phyloP scores from a whole-genome alignment of 1,284 basidiomycete species.

The Pseudozyma hubeiensis region DNA sequence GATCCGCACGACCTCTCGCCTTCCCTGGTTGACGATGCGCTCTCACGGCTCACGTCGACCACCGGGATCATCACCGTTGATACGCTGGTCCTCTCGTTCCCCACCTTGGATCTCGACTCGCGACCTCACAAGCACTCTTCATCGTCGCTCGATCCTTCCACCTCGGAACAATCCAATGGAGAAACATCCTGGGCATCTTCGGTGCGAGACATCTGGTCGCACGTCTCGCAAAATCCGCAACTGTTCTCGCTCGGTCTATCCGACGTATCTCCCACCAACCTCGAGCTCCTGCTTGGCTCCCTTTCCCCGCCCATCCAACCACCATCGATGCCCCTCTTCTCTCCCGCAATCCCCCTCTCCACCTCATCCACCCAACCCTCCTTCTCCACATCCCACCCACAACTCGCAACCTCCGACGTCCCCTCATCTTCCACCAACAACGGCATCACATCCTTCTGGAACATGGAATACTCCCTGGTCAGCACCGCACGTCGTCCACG shows the following conservation, averaged over 20 bases:
- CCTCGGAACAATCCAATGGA: neutral
- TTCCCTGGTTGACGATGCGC: slow-evolving; percentile 50
- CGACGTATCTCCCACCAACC: slow-evolving; percentile 42
- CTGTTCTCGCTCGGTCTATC: slow-evolving; percentile 54
- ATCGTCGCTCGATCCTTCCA: neutral
- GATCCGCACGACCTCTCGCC: slow-evolving; percentile 24
- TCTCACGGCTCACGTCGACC: slow-evolving; percentile 46
- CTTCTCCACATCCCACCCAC: slow-evolving; percentile 10
- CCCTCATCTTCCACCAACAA: slow-evolving; percentile 5
- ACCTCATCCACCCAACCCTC: slow-evolving; percentile 30
- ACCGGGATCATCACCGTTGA: slow-evolving; percentile 61
- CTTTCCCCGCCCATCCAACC: slow-evolving; percentile 29
- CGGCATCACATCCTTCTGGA: slow-evolving; percentile 23
- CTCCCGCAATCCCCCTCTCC: slow-evolving; percentile 38
- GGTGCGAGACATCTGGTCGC: slow-evolving; percentile 28
- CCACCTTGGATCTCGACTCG: slow-evolving; percentile 41
- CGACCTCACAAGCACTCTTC: slow-evolving; percentile 11
- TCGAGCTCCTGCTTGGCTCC: slow-evolving; percentile 17
- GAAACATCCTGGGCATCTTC: slow-evolving; percentile 7
- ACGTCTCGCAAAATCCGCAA: slow-evolving; percentile 52
- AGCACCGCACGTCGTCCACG: slow-evolving; percentile 38
- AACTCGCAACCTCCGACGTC: slow-evolving; percentile 15
- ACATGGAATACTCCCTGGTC: slow-evolving; percentile 40
- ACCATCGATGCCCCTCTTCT: slow-evolving; percentile 25
- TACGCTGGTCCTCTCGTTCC: slow-evolving; percentile 55